Evolutionary conservation across 495 filamentous ascomycete species (phyloP), one percentile per base, ranked within the genome.

Genomic region (Glarea lozoyensis): DNA sequence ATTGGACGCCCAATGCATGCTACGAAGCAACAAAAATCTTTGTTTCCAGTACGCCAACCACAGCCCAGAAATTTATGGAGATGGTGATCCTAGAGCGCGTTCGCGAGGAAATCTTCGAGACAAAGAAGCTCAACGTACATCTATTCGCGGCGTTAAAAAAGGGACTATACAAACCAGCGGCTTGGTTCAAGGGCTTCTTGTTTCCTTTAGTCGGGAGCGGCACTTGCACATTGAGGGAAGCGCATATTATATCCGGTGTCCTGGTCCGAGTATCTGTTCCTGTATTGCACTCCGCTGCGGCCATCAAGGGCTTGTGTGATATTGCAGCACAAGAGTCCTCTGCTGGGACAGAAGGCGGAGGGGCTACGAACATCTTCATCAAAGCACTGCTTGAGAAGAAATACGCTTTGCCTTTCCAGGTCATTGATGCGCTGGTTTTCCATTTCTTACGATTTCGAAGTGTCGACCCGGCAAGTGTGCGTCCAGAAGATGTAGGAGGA

Each of bases 111-210:
- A 88, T 86, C 40, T 69, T 74, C 48, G 86, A 92, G 60, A 82
- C 78, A 33, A 89, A 87, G 65, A 95, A 94, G 55, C 68, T 99
- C 32, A 96, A 96, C 47, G 82, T 96, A 1, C 93, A 97, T 64
- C 73, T 95, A 3, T 99, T 94, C 70, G 85, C 88, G 45, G 78
- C 86, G 1, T 67, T 98, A 35, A 94, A 94, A 61, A 94, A 94
- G 57, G 79, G 81, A 2, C 70, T 97, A 7, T 99, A 95, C 70
- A 97, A 96, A 57, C 93, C 92, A 2, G 84, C 87, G 0, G 86
- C 87, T 17, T 99, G 93, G 65, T 97, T 99, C 70, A 96, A 96
- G 61, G 92, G 92, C 1, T 76, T 97, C 48, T 69, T 98, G 4
- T 97, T 97, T 55, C 93, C 93, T 3, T 70, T 98, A 10, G 81